Percentiles rank a stretch among this genome's conserved stretches.
Conservation (phyloP, 345 rosid genomes). For the Cochlearia excelsa region DNA sequence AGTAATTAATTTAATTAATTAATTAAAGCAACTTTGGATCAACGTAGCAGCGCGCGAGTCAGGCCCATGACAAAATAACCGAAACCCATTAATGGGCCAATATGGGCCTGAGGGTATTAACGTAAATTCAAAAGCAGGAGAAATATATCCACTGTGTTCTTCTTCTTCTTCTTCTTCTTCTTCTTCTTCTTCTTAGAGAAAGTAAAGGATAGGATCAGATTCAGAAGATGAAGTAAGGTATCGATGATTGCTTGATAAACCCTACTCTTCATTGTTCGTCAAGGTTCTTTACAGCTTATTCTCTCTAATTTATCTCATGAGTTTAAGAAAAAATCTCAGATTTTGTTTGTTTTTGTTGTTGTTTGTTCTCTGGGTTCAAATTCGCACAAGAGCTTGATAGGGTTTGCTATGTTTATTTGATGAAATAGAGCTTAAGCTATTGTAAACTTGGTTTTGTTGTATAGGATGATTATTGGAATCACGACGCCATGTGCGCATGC, state of each 20-base stretch:
- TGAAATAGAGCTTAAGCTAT: too few species aligned
- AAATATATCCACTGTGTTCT: background rate
- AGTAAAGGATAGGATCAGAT: slow-evolving; percentile 18
- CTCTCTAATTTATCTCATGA: background rate
- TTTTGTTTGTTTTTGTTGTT: slow-evolving; percentile 12
- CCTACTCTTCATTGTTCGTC: slow-evolving; percentile 6
- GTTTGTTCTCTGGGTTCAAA: slow-evolving; percentile 14
- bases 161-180: background rate
- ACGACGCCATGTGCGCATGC: slow-evolving; percentile 40
- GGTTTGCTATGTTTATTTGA: too few species aligned
- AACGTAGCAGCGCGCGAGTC: too few species aligned
- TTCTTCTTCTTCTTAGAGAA: background rate
- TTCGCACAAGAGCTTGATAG: slow-evolving; percentile 11
- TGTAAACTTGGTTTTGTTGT: background rate
- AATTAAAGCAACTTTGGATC: too few species aligned
- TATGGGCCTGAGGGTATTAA: background rate
- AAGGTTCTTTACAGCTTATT: slow-evolving; percentile 8
- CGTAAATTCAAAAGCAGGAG: background rate
- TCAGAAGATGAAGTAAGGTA: slow-evolving; percentile 17
- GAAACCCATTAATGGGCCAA: too few species aligned
- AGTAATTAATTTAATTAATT: too few species aligned
- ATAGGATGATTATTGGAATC: slow-evolving; percentile 51
- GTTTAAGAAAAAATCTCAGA: background rate
- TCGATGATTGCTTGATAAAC: slow-evolving; percentile 13
- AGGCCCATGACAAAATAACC: too few species aligned